These are phyloP conservation scores for Houttuynia cordata DNA, from an alignment of 164 flowering plant genomes.

Conservation along the genomic window DNA sequence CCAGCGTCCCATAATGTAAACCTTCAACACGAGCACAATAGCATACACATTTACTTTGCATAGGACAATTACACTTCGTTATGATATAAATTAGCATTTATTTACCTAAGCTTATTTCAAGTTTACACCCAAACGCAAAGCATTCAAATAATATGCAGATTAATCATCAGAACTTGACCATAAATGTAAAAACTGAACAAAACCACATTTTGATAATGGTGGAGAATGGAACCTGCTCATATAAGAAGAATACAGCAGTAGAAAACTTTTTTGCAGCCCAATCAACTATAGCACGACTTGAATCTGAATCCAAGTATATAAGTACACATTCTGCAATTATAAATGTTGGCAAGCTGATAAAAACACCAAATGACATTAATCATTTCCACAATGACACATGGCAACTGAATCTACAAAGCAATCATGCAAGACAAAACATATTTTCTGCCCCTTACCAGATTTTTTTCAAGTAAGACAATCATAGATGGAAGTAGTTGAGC, in stretches of 20 bases:
- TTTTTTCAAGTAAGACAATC: too few species aligned
- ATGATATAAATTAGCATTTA: too few species aligned
- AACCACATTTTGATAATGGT: background rate
- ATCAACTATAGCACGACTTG: conserved; percentile 56
- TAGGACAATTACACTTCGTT: too few species aligned
- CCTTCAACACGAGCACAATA: too few species aligned
- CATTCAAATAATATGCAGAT: background rate
- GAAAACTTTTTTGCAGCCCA: conserved; percentile 87
- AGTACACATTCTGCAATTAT: conserved; percentile 99
- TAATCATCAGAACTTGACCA: background rate
- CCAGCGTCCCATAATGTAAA: too few species aligned
- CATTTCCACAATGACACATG: conserved; percentile 3
- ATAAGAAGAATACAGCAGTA: conserved; percentile 77
- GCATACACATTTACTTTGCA: too few species aligned
- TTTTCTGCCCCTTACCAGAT: too few species aligned
- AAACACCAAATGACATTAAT: conserved; percentile 35
- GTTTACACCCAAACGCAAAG: background rate
- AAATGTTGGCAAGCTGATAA: conserved; percentile 95
- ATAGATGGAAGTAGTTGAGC: too few species aligned
- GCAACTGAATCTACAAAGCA: background rate
- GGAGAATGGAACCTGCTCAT: conserved; percentile 72
- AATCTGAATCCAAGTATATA: conserved; percentile 93
- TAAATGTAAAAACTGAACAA: background rate
- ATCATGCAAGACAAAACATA: too few species aligned
- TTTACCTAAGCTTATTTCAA: too few species aligned